Evolutionary conservation across 2,329 filamentous ascomycete genomes (phyloP), one percentile per base, ranked within the genome.

Genomic region (Diaporthe australafricana): DNA sequence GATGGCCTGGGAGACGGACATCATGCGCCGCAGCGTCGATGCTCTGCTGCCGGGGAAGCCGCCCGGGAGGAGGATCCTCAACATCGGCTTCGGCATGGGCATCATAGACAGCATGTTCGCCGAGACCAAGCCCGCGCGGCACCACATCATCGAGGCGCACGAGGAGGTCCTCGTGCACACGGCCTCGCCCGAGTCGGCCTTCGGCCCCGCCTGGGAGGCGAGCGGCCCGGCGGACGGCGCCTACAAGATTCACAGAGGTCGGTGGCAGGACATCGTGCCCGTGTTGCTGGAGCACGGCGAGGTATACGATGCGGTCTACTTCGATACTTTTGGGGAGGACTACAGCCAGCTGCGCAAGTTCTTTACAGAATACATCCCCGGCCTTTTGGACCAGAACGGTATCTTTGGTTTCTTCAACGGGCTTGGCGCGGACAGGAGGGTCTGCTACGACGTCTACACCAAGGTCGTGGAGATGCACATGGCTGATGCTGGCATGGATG

Each of bases 361-460:
- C 84, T 98, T 98, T 80, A 92, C 89, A 2, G 96, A 98, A 80
- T 91, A 93, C 76, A 91, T 98, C 14, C 94, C 96, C 40, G 92
- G 90, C 0, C 82, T 98, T 68, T 84, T 99, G 56, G 91, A 93
- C 75, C 85, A 87, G 27, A 83, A 88, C 5, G 93, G 95, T 72
- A 88, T 92, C 11, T 97, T 97, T 80, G 92, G 95, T 75, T 97
- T 96, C 82, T 94, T 97, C 80, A 95, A 97, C 78, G 95, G 96
- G 0, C 90, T 98, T 71, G 96, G 96, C 0, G 96, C 96, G 3
- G 96, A 99, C 83, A 87, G 96, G 56, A 92, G 92, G 81, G 92
- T 98, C 74, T 98, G 94, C 82, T 98, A 98, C 82, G 96, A 98
- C 83, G 95, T 99, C 30, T 98, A 98, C 83, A 93, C 92, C 68